Evolutionary conservation across 202 grass and related monocot species (phyloP).

Genomic region (Zizania palustris): DNA sequence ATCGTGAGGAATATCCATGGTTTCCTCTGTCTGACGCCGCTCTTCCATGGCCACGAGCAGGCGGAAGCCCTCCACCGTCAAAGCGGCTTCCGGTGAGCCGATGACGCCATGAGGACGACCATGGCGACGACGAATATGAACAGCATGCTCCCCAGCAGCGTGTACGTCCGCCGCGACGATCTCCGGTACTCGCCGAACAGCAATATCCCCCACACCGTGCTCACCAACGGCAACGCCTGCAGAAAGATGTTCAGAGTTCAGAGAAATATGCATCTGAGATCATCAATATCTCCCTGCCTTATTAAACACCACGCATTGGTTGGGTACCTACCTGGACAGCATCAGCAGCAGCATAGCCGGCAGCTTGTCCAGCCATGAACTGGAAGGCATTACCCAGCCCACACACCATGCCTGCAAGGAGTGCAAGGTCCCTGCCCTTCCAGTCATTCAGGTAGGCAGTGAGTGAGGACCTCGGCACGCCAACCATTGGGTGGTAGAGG

Average conservation of each 20-base stretch:
- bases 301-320: not conserved
- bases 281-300: not conserved
- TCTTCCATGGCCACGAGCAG: not conserved
- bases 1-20: not conserved
- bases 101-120: conserved; percentile 79
- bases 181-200: conserved; percentile 84
- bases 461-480: conserved; percentile 68
- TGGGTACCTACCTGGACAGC: conserved; percentile 59
- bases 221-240: conserved; percentile 89
- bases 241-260: not conserved
- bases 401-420: conserved; percentile 65
- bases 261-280: not conserved
- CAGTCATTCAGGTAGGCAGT: conserved; percentile 58
- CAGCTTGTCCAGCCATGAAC: conserved; percentile 96
- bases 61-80: not conserved
- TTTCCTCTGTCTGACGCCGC: not conserved
- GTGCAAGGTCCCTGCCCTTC: conserved; percentile 64
- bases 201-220: conserved; percentile 84
- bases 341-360: conserved; percentile 93
- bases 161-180: conserved; percentile 75
- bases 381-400: conserved; percentile 89
- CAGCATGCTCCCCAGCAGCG: conserved; percentile 72
- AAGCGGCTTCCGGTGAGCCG: conserved; percentile 62
- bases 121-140: conserved; percentile 86
- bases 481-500: conserved; percentile 71